These are phyloP conservation scores for Beauveria pseudobassiana DNA, from an alignment of 2,329 filamentous ascomycete genomes.

Conservation along the genomic window DNA sequence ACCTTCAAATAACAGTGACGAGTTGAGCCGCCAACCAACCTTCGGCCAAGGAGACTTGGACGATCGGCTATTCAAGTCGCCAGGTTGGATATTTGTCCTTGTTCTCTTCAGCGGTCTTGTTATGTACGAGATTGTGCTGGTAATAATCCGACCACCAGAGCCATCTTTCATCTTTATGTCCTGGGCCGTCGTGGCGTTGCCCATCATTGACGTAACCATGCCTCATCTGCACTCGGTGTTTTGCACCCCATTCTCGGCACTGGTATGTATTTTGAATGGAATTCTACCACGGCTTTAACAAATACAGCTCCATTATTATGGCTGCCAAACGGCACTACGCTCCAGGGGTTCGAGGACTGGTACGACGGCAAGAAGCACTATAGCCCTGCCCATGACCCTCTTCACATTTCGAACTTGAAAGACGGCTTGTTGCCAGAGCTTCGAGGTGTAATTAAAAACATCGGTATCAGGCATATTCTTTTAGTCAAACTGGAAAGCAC, in stretches of 20 bases:
- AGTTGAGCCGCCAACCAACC: neutral
- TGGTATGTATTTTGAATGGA: conserved; percentile 21
- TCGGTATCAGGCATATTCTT: conserved; percentile 35
- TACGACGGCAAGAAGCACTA: conserved; percentile 23
- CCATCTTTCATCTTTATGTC: conserved; percentile 26
- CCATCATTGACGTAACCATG: conserved; percentile 27
- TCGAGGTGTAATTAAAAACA: conserved; percentile 17
- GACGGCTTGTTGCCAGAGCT: conserved; percentile 23
- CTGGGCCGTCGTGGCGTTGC: conserved; percentile 26
- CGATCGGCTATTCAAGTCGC: neutral
- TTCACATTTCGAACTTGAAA: conserved; percentile 32
- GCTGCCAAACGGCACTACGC: conserved; percentile 18
- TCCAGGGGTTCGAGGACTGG: conserved; percentile 22
- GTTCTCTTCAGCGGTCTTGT: conserved; percentile 10
- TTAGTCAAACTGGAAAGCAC: conserved; percentile 37
- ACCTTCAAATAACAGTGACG: neutral
- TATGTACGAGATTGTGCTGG: conserved; percentile 19
- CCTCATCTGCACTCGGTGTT: conserved; percentile 22
- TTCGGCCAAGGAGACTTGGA: neutral
- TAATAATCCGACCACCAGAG: conserved; percentile 22
- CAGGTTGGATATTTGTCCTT: conserved; percentile 6
- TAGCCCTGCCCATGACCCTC: conserved; percentile 27
- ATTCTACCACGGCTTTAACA: conserved; percentile 20
- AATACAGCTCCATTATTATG: conserved; percentile 17
- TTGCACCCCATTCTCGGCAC: conserved; percentile 20